Evolutionary conservation across 2,329 filamentous ascomycete species (phyloP), one percentile per base, ranked within the genome.

Genomic region (Beauveria medogensis): DNA sequence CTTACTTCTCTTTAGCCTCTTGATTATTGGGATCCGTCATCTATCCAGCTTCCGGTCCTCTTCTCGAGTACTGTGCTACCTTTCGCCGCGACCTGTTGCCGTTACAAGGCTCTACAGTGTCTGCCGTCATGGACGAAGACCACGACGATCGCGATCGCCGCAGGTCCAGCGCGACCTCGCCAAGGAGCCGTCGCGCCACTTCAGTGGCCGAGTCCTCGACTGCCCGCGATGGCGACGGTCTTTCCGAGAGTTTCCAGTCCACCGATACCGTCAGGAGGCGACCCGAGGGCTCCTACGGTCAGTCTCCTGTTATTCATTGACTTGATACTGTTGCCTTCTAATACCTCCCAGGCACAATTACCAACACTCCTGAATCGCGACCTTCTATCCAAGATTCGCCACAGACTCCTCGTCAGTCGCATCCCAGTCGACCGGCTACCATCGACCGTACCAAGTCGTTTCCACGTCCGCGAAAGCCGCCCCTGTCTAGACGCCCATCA

Each of bases 401-500:
- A 20, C 56, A 59, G 30, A 56, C 61, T 20, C 52, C 56, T 46
- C 50, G 61, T 46, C 56, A 58, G 20, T 47, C 61, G 22, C 55
- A 55, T 24, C 34, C 50, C 5, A n/a, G 37, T 18, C 83, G 63
- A 76, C 80, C 58, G 68, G 78, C 69, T 64, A 77, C 66, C 71
- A 73, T 61, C 43, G 81, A 84, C 59, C 77, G 80, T 65, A 75
- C 78, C 63, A 79, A 79, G 67, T 74, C 75, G 51, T 71, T 70
- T 34, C 66, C 74, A 26, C 80, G 82, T 65, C 80, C 86, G 16
- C 86, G 84, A 71, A 95, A 93, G 72, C 91, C 91, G 20, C 76
- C 82, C 12, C 83, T 93, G 73, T 73, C 83, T 62, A 87, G 91
- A 66, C 87, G 91, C 63, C 80, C 87, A 62, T 93, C 91, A 1